Evolutionary conservation across 208 protist genomes (phyloP), one percentile per base, ranked within the genome.

Genomic region (Acanthamoeba healyi): DNA sequence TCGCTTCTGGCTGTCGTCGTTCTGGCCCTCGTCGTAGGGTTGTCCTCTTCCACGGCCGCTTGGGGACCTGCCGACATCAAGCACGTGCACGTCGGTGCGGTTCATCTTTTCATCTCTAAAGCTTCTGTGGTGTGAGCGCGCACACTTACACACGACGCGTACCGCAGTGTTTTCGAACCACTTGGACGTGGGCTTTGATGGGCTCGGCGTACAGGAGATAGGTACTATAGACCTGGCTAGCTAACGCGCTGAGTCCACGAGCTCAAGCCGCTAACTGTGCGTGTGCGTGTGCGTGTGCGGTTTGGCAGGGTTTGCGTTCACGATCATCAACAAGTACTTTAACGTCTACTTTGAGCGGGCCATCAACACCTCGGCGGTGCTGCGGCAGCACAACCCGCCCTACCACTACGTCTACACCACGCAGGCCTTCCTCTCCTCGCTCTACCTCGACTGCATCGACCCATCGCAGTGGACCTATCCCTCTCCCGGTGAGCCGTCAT

Each of bases 101-200:
- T n/a, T n/a, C n/a, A n/a, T n/a, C n/a, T n/a, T n/a, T n/a, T n/a
- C n/a, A n/a, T n/a, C n/a, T n/a, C n/a, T n/a, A n/a, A n/a, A n/a
- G n/a, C n/a, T n/a, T n/a, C n/a, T n/a, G n/a, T n/a, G n/a, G n/a
- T n/a, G n/a, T n/a, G n/a, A n/a, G n/a, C n/a, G n/a, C n/a, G n/a
- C n/a, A n/a, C n/a, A n/a, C n/a, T n/a, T n/a, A n/a, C n/a, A n/a
- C n/a, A n/a, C n/a, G n/a, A n/a, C n/a, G n/a, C n/a, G n/a, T n/a
- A n/a, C n/a, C n/a, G 9, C 54, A 70, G 82, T 89, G 82, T 89
- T 89, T 36, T 72, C 56, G 19, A 89, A 89, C 82, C 82, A 89
- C 44, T 70, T 89, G 32, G 82, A 89, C 38, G 82, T 70, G 3
- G 82, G 82, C 17, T 89, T 89, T n/a, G 82, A 81, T 24, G 70